Conservation (phyloP, 177 flowering plant species). For the Vitis hybrid region DNA sequence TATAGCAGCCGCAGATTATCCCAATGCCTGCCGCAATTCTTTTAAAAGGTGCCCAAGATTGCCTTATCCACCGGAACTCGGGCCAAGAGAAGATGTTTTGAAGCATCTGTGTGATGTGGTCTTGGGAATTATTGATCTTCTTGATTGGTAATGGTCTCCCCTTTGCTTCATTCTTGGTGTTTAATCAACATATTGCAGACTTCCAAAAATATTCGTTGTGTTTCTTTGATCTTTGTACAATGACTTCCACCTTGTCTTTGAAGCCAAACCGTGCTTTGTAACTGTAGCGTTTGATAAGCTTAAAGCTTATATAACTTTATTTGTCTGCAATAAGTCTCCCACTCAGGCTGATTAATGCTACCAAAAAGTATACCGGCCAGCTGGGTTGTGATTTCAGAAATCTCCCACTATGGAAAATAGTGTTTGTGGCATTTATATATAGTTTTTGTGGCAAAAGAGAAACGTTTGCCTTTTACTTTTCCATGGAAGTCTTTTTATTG, state of each 20-base stretch:
- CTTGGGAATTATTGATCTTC: conserved; percentile 46
- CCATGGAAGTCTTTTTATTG: no score
- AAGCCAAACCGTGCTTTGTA: neutral
- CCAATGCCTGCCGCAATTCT: conserved; percentile 53
- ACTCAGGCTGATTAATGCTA: no score
- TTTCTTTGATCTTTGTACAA: neutral
- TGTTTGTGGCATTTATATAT: no score
- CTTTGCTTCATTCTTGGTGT: neutral
- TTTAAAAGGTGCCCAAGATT: conserved; percentile 40
- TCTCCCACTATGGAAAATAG: neutral
- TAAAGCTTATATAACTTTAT: no score
- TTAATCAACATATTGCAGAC: neutral
- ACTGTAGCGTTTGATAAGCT: no score
- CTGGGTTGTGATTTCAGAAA: neutral
- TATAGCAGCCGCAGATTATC: conserved; percentile 57
- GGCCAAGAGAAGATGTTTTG: conserved; percentile 43
- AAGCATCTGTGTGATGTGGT: conserved; percentile 57
- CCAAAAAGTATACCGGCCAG: neutral
- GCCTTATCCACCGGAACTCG: conserved; percentile 50
- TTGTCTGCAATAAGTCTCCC: no score
- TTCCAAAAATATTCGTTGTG: neutral
- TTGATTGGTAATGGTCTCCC: conserved; percentile 18
- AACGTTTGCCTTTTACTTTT: no score
- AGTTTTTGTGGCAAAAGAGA: no score
- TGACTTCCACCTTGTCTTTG: neutral